Percentiles rank a stretch among this genome's conserved stretches.
Evolutionary conservation across 2,329 filamentous ascomycete genomes (phyloP).

Genomic region (Ophiostoma ulmi): DNA sequence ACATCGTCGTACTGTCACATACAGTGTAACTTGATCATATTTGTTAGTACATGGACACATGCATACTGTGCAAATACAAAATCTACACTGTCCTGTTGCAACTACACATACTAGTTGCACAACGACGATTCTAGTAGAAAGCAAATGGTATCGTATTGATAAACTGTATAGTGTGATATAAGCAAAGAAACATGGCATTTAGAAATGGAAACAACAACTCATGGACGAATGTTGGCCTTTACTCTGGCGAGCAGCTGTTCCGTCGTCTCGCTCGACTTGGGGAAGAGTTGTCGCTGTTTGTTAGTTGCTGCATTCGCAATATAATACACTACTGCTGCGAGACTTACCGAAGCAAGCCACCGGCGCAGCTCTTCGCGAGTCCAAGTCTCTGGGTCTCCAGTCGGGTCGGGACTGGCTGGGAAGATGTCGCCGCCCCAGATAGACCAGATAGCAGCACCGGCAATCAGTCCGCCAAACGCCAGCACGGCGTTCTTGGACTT

Average conservation of each 20-base stretch:
- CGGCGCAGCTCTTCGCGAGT: constrained; percentile 70
- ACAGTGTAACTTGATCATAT: no score
- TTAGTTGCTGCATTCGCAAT: not conserved
- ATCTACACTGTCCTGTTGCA: no score
- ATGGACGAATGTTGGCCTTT: constrained; percentile 42
- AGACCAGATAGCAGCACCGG: constrained; percentile 73
- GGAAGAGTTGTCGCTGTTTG: constrained; percentile 44
- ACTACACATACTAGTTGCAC: no score
- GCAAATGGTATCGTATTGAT: no score
- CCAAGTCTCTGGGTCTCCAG: constrained; percentile 66
- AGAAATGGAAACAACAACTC: not conserved
- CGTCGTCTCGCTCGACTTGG: constrained; percentile 40
- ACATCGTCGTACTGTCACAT: no score
- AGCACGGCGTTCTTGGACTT: constrained; percentile 69
- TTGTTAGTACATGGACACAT: no score
- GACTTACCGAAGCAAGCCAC: constrained; percentile 74
- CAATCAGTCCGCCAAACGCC: constrained; percentile 76
- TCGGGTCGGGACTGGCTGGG: constrained; percentile 69
- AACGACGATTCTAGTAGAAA: no score
- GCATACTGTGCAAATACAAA: no score
- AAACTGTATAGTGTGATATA: not conserved
- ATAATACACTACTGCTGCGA: no score
- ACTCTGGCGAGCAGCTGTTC: constrained; percentile 47
- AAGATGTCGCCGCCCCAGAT: constrained; percentile 87
- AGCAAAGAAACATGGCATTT: not conserved